Evolutionary conservation across 2,329 filamentous ascomycete species (phyloP).

Genomic region (Paraphaeosphaeria minitans): DNA sequence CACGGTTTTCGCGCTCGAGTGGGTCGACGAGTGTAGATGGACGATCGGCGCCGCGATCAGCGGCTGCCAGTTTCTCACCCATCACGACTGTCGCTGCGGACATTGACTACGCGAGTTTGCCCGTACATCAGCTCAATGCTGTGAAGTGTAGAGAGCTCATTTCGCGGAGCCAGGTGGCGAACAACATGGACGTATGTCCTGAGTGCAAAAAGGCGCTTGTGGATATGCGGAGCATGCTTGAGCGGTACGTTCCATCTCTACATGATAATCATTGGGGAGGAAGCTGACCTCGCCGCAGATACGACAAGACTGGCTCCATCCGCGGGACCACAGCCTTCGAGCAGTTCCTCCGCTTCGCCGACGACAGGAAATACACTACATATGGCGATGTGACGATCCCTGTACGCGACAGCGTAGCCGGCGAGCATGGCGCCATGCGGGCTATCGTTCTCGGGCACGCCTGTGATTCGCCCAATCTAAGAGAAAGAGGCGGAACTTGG

Average conservation of each 20-base stretch:
- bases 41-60: neutral
- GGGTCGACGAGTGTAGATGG: neutral
- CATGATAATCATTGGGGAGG: too few relatives aligned
- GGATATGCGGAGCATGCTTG: slow-evolving; percentile 6
- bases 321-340: slow-evolving; percentile 6
- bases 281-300: neutral
- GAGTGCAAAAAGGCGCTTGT: slow-evolving; percentile 1
- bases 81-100: neutral
- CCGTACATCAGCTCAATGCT: slow-evolving; percentile 1
- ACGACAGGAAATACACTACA: neutral
- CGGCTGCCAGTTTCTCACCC: slow-evolving; percentile 2
- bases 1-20: neutral
- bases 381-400: slow-evolving; percentile 6
- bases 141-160: neutral
- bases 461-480: neutral
- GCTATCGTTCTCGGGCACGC: slow-evolving; percentile 6
- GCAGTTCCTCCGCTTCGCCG: slow-evolving; percentile 1
- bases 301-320: slow-evolving; percentile 8
- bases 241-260: neutral
- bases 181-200: slow-evolving; percentile 1
- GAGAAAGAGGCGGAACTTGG: slow-evolving; percentile 2
- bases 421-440: slow-evolving; percentile 5
- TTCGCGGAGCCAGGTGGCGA: neutral
- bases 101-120: neutral
- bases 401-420: slow-evolving; percentile 1